Evolutionary conservation across 106 monocot genomes (phyloP).

Genomic region (Narthecium ossifragum): DNA sequence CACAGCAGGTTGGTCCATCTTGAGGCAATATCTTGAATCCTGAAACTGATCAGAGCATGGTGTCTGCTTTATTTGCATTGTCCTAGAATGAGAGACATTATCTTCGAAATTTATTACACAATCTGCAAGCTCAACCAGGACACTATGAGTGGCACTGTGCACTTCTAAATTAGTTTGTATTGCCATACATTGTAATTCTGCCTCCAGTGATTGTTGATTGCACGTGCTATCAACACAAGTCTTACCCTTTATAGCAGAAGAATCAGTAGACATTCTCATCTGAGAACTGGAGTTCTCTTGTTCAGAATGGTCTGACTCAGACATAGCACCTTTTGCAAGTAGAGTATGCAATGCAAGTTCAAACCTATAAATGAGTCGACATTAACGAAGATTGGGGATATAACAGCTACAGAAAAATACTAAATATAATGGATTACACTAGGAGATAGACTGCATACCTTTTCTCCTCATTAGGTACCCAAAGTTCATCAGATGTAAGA

Average conservation of each 20-base stretch:
- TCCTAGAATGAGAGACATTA: constrained; percentile 29
- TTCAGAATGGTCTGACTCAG: constrained; percentile 40
- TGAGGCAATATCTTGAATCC: constrained; percentile 29
- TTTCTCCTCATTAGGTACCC: constrained; percentile 98
- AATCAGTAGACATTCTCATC: constrained; percentile 8
- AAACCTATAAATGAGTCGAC: constrained; percentile 48
- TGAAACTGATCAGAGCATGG: constrained; percentile 12
- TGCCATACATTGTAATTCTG: constrained; percentile 39
- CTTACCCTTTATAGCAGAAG: constrained; percentile 33
- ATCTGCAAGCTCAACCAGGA: constrained; percentile 40
- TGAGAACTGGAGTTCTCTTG: constrained; percentile 31
- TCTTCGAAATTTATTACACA: constrained; percentile 31
- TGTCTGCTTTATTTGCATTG: constrained; percentile 11
- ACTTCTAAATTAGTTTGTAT: constrained; percentile 41
- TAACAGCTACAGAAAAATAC: constrained; percentile 2
- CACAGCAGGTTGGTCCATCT: constrained; percentile 16
- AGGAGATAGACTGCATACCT: constrained; percentile 35
- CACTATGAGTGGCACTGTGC: constrained; percentile 38
- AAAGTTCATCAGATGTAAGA: constrained; percentile 90
- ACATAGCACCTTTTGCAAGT: constrained; percentile 57
- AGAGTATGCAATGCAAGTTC: constrained; percentile 76
- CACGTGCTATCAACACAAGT: constrained; percentile 14
- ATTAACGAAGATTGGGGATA: not conserved
- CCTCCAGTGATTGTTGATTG: constrained; percentile 30
- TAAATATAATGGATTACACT: not conserved